A percentile compares a stretch with the other conserved stretches of the same genome.
Conservation (phyloP, 192 early-diverging fungal species). For the Gaertneriomyces sp. region DNA sequence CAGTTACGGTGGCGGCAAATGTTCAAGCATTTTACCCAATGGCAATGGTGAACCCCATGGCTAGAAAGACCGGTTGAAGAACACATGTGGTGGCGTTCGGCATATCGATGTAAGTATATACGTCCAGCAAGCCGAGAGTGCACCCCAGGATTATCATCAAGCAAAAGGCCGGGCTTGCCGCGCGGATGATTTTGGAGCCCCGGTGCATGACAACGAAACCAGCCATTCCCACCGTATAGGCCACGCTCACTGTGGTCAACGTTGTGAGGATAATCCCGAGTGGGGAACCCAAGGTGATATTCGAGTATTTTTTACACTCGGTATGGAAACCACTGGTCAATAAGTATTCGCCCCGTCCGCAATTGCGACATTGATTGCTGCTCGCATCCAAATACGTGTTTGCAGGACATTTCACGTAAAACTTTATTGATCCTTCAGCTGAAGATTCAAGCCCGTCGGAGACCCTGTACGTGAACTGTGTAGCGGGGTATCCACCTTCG, state of each 20-base stretch:
- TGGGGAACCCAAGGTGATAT: constrained; percentile 2
- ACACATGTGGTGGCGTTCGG: constrained; percentile 8
- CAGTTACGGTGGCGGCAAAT: neutral
- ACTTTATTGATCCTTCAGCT: neutral
- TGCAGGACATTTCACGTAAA: constrained; percentile 14
- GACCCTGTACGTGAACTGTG: constrained; percentile 6
- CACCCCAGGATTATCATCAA: constrained; percentile 7
- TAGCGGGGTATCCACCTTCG: constrained; percentile 12
- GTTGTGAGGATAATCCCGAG: constrained; percentile 3
- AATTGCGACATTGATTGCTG: neutral
- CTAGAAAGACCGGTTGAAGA: constrained; percentile 6
- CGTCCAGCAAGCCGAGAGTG: constrained; percentile 11
- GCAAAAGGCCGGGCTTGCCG: constrained; percentile 8
- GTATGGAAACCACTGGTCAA: neutral
- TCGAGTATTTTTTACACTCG: constrained; percentile 5
- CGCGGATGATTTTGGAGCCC: constrained; percentile 3
- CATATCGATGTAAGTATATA: constrained; percentile 13
- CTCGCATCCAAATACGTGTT: constrained; percentile 1
- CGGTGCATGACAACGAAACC: neutral
- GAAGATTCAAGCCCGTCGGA: constrained; percentile 5
- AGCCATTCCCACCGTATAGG: neutral
- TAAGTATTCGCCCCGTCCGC: constrained; percentile 2
- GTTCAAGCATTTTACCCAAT: neutral
- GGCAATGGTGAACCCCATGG: constrained; percentile 10
- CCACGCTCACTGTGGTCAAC: neutral